Base-by-base conservation (phyloP, 2,329 filamentous ascomycete species). In the Hirsutella rhossiliensis region DNA sequence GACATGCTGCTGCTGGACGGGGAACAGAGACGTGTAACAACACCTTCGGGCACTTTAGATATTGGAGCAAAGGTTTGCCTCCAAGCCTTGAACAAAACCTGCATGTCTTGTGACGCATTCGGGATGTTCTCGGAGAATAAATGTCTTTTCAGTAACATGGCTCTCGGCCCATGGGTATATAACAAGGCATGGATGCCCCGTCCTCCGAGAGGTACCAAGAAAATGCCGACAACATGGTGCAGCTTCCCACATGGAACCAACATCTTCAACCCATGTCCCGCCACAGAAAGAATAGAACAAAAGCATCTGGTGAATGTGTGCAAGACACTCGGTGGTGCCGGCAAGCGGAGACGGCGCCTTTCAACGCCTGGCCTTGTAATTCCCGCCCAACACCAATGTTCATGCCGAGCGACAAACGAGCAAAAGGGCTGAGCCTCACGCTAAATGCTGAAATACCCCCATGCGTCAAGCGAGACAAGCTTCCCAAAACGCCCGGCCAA, bases 401-500 rank as follows among this genome's bases (percentile, higher is more conserved):
- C 4, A 30, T 45, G 38, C 30, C 28, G 32, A 42, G 45, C 39
- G 47, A 38, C 29, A 29, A n/a, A n/a, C 9, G 40, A 42, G 38
- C 20, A 30, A 43, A 49, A 47, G 43, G 48, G 27, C 48, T 44
- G 45, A 40, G 49, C 47, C 44, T 44, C 45, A 50, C 31, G 34
- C 34, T 37, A 48, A 43, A 54, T 53, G 49, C 47, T 41, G 28
- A 45, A 38, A 37, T 27, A 41, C 34, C 43, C 30, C 38, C 20
- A 20, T 37, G n/a, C 20, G n/a, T 37, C 40, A 51, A 48, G 53
- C 42, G 47, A 48, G 45, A 47, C 50, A 43, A 46, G 11, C 17
- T 12, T 15, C 23, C 41, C 49, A 52, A 47, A 54, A 56, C 62
- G 61, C 59, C 59, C 59, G 58, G 49, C 20, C 47, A 52, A 54